Base-by-base conservation (phyloP, 148 eudicot species). In the Nepenthes gracilis region DNA sequence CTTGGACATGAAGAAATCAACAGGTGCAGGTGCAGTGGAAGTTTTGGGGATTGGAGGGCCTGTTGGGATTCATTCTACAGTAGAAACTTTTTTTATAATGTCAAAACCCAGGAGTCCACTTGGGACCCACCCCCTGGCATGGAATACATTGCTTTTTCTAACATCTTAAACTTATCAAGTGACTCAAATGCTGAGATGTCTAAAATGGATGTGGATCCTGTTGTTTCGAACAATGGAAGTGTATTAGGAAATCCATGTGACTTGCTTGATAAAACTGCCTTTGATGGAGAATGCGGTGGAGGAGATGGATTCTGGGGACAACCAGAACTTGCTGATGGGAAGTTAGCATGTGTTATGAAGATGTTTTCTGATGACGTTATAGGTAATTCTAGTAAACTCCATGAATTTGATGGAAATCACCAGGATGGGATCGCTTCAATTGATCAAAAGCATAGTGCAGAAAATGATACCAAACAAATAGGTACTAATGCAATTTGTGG, bases 121-220 rank as follows among this genome's bases (percentile, higher is more conserved):
- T 88, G 96, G 99, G 66, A 86, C 50, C 84, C 87, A 61, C 99
- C 99, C 64, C 72, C 77, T 45, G 95, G 89, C 61, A 82, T 88
- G 91, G 91, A 84, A 65, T 63, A 63, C 70, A 67, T 80, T 52
- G 82, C 53, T n/a, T 63, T 47, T 70, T 63, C 54, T 63, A 75
- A 70, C 35, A 35, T 36, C 57, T 40, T 8, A 8, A 40, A 40
- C 45, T 3, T 8, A 8, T 57, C 71, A 32, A 53, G 54, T 57
- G 78, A 73, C 54, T 64, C 73, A 57, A 71, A 60, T 60, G 54
- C 54, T 52, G 78, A 68, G 68, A 47, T 55, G 36, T 57, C 64
- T 67, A 66, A 59, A 54, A 60, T 54, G 52, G 66, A 68, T 73
- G 60, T 48, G 57, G 62, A 55, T 35, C 40, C 54, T 60, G 52